These are phyloP conservation scores for Tuber magnatum DNA, from an alignment of 495 filamentous ascomycete genomes.

Conservation along the genomic window DNA sequence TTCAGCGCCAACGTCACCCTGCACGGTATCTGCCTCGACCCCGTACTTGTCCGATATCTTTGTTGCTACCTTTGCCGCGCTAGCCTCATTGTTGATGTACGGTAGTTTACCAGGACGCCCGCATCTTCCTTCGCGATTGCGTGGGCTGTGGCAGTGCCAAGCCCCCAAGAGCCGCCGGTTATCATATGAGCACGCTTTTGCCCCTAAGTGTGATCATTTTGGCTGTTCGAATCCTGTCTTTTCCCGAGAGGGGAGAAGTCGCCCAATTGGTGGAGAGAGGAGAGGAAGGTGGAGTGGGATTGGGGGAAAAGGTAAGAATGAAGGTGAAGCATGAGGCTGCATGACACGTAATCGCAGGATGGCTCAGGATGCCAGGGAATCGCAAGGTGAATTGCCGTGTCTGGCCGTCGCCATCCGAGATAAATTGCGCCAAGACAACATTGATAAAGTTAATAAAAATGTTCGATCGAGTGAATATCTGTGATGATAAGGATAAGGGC, in stretches of 20 bases:
- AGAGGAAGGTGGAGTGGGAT: background rate
- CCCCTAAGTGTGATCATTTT: conserved; percentile 44
- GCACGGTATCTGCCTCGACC: conserved; percentile 51
- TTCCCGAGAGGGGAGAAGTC: background rate
- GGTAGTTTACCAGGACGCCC: conserved; percentile 68
- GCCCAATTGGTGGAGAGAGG: background rate
- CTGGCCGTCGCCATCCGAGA: background rate
- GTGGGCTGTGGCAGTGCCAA: conserved; percentile 55
- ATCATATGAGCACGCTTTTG: conserved; percentile 60
- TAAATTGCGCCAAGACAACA: background rate
- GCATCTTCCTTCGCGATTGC: conserved; percentile 59
- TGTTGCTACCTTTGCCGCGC: conserved; percentile 50
- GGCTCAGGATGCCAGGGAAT: background rate
- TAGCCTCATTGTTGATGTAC: conserved; percentile 46
- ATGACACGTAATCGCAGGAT: background rate
- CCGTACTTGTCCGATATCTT: conserved; percentile 49
- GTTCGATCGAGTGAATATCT: background rate
- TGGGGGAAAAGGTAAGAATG: background rate
- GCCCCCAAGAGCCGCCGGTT: conserved; percentile 61
- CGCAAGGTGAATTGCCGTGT: background rate
- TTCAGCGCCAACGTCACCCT: conserved; percentile 41
- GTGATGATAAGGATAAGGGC: background rate
- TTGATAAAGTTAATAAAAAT: background rate
- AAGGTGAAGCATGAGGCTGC: background rate
- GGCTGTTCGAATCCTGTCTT: background rate